Conservation (phyloP, 2,329 filamentous ascomycete genomes). For the Meredithiella fracta region DNA sequence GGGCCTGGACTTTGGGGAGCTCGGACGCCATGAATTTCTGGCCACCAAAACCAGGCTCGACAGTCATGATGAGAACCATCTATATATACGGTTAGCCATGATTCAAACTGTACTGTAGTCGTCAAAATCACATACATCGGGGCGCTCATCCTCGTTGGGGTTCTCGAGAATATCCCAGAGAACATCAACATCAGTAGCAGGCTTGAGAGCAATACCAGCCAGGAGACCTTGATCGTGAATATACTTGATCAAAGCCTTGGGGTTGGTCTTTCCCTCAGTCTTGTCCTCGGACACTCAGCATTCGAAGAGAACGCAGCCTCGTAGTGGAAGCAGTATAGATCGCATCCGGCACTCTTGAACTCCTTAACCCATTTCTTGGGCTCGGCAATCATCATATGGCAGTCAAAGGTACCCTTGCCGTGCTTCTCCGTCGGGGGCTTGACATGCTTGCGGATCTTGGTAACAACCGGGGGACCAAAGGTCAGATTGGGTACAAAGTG, state of each 20-base stretch:
- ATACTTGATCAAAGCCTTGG: constrained; percentile 71
- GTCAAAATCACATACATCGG: constrained; percentile 52
- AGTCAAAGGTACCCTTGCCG: constrained; percentile 89
- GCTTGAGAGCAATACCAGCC: constrained; percentile 92
- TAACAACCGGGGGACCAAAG: constrained; percentile 87
- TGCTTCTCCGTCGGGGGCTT: constrained; percentile 50
- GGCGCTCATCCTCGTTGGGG: constrained; percentile 54
- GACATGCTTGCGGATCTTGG: constrained; percentile 79
- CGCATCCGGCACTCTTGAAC: constrained; percentile 84
- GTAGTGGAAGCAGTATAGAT: constrained; percentile 99
- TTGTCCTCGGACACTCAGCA: constrained; percentile 56
- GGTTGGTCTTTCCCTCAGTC: constrained; percentile 57
- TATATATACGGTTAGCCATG: constrained; percentile 23
- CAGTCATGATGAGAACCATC: constrained; percentile 99
- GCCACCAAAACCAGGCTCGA: constrained; percentile 90
- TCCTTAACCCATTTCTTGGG: constrained; percentile 97
- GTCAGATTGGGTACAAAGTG: constrained; percentile 99
- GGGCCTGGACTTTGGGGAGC: constrained; percentile 76
- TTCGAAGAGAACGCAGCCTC: constrained; percentile 84
- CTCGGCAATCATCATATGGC: constrained; percentile 99
- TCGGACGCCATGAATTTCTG: constrained; percentile 98
- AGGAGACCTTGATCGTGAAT: constrained; percentile 80
- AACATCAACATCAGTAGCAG: constrained; percentile 76
- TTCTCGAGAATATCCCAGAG: constrained; percentile 78
- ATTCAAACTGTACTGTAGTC: too few relatives aligned